Evolutionary conservation across 352 stramenopile species (phyloP).

Genomic region (Blastocystis sp.): DNA sequence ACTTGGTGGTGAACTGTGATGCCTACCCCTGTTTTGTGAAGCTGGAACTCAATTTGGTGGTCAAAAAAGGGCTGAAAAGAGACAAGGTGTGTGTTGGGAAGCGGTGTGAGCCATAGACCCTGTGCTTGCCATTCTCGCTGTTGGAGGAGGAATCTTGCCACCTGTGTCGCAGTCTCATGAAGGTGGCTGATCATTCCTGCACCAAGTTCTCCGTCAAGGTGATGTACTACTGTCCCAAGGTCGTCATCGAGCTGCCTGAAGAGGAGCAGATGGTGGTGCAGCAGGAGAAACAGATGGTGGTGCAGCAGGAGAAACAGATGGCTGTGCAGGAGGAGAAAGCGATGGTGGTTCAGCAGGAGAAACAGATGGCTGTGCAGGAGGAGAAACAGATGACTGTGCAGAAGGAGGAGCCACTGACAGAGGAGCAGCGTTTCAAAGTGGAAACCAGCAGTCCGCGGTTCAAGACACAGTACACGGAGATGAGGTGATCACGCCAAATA

Average conservation of each 20-base stretch:
- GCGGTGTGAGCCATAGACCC: not conserved
- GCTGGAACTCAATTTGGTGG: not conserved
- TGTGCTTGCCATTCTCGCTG: not conserved
- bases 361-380: not conserved
- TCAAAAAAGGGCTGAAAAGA: not conserved
- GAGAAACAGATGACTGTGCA: too few species aligned
- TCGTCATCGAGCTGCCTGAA: not conserved
- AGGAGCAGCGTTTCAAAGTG: not conserved
- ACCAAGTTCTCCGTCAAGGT: not conserved
- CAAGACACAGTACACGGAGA: not conserved
- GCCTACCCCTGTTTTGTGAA: constrained; percentile 31
- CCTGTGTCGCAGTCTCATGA: not conserved
- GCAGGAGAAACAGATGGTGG: not conserved
- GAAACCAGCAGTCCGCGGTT: constrained; percentile 21
- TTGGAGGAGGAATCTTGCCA: not conserved
- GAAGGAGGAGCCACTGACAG: not conserved
- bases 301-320: not conserved
- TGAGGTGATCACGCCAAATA: not conserved
- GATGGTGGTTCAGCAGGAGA: not conserved
- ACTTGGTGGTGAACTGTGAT: constrained; percentile 36
- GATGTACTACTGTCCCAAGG: constrained; percentile 10
- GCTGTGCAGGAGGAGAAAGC: not conserved
- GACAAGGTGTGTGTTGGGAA: not conserved
- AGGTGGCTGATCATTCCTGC: not conserved
- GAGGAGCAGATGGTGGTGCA: not conserved